A percentile compares a stretch with the other conserved stretches of the same genome.
Evolutionary conservation across 345 rosid species (phyloP).

Genomic region (Hibiscus mutabilis): DNA sequence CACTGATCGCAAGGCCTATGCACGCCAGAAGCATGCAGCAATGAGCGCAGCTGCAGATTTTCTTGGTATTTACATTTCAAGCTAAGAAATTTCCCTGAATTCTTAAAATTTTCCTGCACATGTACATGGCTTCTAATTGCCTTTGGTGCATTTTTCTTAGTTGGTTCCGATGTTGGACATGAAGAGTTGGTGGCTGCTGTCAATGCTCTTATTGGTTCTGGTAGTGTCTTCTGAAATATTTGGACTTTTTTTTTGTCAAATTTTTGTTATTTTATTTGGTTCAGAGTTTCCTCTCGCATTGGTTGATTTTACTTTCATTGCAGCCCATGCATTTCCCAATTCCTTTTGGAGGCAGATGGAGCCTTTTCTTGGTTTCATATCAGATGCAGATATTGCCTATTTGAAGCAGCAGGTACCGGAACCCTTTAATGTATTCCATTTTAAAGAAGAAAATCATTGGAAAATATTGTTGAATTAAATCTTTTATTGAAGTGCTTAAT

Average conservation of each 20-base stretch:
- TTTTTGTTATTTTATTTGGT: not conserved
- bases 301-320: constrained; percentile 32
- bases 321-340: constrained; percentile 47
- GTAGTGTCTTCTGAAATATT: constrained; percentile 28
- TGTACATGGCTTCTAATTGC: constrained; percentile 15
- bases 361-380: constrained; percentile 58
- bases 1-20: constrained; percentile 80
- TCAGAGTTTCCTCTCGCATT: constrained; percentile 9
- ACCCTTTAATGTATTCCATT: not conserved
- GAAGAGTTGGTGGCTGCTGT: constrained; percentile 87
- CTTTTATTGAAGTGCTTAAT: not conserved
- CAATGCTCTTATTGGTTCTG: constrained; percentile 59
- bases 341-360: constrained; percentile 89
- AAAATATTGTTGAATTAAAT: not conserved
- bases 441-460: not conserved
- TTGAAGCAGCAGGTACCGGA: constrained; percentile 61
- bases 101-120: not conserved
- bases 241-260: constrained; percentile 8
- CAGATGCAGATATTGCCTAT: constrained; percentile 55
- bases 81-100: constrained; percentile 13
- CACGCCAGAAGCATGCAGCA: constrained; percentile 58
- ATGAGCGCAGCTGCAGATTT: constrained; percentile 54
- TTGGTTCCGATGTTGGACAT: constrained; percentile 71
- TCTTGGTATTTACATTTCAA: constrained; percentile 53
- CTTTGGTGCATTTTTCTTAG: constrained; percentile 35